Percentiles rank a stretch among this genome's conserved stretches.
Evolutionary conservation across 495 filamentous ascomycete species (phyloP).

Genomic region (Penicillium paradoxum): DNA sequence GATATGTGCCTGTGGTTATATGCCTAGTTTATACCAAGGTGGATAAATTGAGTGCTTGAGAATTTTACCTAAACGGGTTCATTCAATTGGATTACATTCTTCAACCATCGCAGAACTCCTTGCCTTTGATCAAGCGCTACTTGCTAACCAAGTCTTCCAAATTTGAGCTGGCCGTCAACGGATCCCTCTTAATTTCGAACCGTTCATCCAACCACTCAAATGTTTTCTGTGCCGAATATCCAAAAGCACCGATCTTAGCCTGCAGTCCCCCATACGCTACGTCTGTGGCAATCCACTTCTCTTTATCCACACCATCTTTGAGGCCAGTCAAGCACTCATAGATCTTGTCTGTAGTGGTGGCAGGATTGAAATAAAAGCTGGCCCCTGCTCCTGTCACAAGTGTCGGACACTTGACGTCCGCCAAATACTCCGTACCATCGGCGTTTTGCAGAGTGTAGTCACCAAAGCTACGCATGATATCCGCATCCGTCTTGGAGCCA

Average conservation of each 20-base stretch:
- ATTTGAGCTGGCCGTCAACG: no score
- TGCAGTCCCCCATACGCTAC: slow-evolving; percentile 13
- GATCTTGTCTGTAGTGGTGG: slow-evolving; percentile 1
- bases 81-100: no score
- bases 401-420: slow-evolving; percentile 7
- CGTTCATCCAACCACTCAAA: no score
- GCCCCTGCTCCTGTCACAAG: slow-evolving; percentile 12
- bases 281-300: slow-evolving; percentile 10
- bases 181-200: no score
- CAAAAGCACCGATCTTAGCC: slow-evolving; percentile 21
- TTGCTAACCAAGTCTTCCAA: no score
- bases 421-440: slow-evolving; percentile 2
- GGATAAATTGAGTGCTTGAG: no score
- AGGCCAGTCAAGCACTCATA: background rate
- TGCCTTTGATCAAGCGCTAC: no score
- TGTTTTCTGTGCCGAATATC: background rate
- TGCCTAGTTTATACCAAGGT: no score
- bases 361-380: slow-evolving; percentile 4
- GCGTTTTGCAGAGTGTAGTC: slow-evolving; percentile 2
- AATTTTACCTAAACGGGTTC: no score
- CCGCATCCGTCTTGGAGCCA: background rate
- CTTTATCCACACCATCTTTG: background rate
- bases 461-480: slow-evolving; percentile 1
- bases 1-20: no score
- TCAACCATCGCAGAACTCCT: no score